Base-by-base conservation (phyloP, 495 filamentous ascomycete genomes). In the Friedmanniomyces endolithicus region DNA sequence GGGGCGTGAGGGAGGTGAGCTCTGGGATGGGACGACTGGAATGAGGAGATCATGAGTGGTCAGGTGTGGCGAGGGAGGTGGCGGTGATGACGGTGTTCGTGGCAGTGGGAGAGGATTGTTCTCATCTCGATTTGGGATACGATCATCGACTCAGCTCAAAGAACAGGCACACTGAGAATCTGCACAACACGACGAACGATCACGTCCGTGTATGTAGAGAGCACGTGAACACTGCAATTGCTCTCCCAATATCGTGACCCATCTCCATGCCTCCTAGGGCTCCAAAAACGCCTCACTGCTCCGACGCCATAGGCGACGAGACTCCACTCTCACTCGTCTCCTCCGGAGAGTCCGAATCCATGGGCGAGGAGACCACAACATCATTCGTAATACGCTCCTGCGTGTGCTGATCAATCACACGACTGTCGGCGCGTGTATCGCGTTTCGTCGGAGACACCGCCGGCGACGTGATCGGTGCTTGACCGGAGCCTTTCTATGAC, bases 1-100 rank as follows among this genome's bases (percentile, higher is more conserved):
- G 84, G 83, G 2, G 33, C 59, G 34, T 62, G 49, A 19, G 31
- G 48, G 4, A 11, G 25, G 22, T 3, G 1, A 35, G 25, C 20
- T 31, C n/a, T 7, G 9, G 24, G 48, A 33, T 17, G 29, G 6
- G 50, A 41, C 35, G 17, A 33, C 31, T 14, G 37, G 37, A 3
- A 41, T 41, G 37, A 41, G 37, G 37, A 20, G 44, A 47, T 20
- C 7, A 41, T n/a, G 37, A 6, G 37, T 6, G 6, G 37, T 19
- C 6, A 14, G 12, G 17, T 41, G 14, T n/a, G 16, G 37, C 14
- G 14, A 6, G 37, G 37, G 37, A 19, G 16, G 6, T n/a, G 12
- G 17, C 37, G 12, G 6, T 41, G 12, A 19, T 41, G 37, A 14
- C 27, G 37, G 12, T 41, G 14, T 41, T 6, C 2, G 37, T 14